phyloP scores from a whole-genome alignment of 2,329 filamentous ascomycete species.

The Trichoderma sp. region DNA sequence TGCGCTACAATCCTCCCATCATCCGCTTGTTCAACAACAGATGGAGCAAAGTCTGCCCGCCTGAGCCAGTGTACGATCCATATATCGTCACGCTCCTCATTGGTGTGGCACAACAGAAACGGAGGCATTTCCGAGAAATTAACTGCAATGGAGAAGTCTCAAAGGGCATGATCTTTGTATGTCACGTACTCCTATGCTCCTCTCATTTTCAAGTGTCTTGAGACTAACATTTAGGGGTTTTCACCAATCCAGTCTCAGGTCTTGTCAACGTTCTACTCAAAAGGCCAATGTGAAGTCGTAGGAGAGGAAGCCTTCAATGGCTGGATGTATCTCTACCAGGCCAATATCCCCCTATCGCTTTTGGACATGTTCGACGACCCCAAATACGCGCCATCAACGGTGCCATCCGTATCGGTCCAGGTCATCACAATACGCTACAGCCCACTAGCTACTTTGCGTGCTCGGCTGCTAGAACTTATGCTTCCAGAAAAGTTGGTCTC shows the following conservation, averaged over 20 bases:
- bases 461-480: slow-evolving; percentile 4
- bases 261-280: background rate
- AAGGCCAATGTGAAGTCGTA: background rate
- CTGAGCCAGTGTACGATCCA: background rate
- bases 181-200: background rate
- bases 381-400: background rate
- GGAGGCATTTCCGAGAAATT: background rate
- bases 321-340: slow-evolving; percentile 15
- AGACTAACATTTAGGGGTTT: background rate
- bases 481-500: slow-evolving; percentile 14
- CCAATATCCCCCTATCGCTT: slow-evolving; percentile 4
- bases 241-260: background rate
- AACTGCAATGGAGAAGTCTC: background rate
- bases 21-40: background rate
- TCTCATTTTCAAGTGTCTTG: background rate
- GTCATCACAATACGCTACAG: background rate
- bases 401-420: slow-evolving; percentile 1
- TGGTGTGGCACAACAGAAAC: background rate
- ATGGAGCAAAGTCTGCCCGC: background rate
- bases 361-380: slow-evolving; percentile 16
- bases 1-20: background rate
- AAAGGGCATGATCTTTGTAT: background rate
- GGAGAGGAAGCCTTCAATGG: background rate
- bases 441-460: background rate
- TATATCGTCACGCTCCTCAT: slow-evolving; percentile 7